phyloP scores from a whole-genome alignment of 73 alveolate genomes.

The Paramecium caudatum region DNA sequence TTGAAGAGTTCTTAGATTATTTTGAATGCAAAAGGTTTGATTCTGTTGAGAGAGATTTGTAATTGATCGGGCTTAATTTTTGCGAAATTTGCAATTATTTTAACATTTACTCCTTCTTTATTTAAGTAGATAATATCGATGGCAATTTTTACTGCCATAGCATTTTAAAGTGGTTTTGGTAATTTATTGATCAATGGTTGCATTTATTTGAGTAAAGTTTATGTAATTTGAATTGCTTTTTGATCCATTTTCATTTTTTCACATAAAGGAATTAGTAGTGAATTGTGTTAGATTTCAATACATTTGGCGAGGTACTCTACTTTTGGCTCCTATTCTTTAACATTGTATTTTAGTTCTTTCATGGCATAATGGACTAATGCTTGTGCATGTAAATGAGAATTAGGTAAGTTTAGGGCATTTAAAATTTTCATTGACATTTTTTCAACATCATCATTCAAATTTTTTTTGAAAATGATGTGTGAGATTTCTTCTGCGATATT shows the following conservation, averaged over 20 bases:
- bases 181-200: conserved; percentile 21
- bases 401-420: background rate
- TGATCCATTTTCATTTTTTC: conserved; percentile 12
- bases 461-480: background rate
- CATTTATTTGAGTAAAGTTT: background rate
- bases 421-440: conserved; percentile 14
- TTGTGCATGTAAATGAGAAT: background rate
- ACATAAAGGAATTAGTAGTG: background rate
- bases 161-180: conserved; percentile 3
- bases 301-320: background rate
- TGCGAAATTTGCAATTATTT: conserved; percentile 1
- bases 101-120: conserved; percentile 7
- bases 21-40: conserved; percentile 35
- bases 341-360: background rate
- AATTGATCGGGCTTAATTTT: conserved; percentile 15
- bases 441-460: conserved; percentile 11
- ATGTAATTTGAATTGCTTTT: background rate
- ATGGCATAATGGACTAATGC: conserved; percentile 22
- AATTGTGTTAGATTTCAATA: conserved; percentile 9
- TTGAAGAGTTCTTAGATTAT: conserved; percentile 25
- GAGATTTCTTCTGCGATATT: background rate
- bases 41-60: background rate
- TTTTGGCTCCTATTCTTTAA: background rate
- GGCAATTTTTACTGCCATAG: conserved; percentile 51
- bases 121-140: conserved; percentile 28